Evolutionary conservation across 495 filamentous ascomycete genomes (phyloP), one percentile per base, ranked within the genome.

Genomic region (Trichoderma erinaceum): DNA sequence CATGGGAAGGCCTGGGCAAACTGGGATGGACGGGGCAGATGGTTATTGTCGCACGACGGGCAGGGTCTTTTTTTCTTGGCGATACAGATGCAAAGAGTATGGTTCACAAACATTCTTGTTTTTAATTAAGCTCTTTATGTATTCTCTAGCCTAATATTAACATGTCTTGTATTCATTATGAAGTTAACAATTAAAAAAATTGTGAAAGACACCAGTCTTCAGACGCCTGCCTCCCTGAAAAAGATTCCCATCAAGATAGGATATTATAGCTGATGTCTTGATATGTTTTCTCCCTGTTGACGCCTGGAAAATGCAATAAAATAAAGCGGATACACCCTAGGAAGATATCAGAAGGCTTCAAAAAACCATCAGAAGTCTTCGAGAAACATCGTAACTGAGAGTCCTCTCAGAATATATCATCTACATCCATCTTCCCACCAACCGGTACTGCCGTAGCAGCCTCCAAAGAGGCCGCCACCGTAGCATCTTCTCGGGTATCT

Each of bases 371-470:
- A 18, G 2, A 32, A 43, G 3, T 0, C n/a, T 44, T 38, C 38
- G 21, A 41, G 4, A 41, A 43, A 23, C 46, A 4, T 32, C 16
- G 35, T 12, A 7, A 18, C 41, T 48, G 41, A 66, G 13, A 66
- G 23, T 12, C 11, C 23, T 32, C n/a, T 52, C 52, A 69, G 66
- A 81, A 79, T 4, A 79, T 75, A 71, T 77, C 81, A 68, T 83
- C 82, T 18, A 78, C 65, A 41, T 83, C 76, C 80, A 81, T 82
- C 71, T 67, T 78, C 63, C 74, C 77, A 1, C 74, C 74, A n/a
- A 73, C 74, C n/a, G 76, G 78, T 8, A 75, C 76, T 27, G 76
- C 76, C 0, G 70, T 76, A 0, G 74, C 78, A 16, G 73, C 72
- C 1, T 76, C 75, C 12, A 73, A 74, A 1, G 75, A 79, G 48